Evolutionary conservation across 2,329 filamentous ascomycete species (phyloP).

Genomic region (Tolypocladium nubicola): DNA sequence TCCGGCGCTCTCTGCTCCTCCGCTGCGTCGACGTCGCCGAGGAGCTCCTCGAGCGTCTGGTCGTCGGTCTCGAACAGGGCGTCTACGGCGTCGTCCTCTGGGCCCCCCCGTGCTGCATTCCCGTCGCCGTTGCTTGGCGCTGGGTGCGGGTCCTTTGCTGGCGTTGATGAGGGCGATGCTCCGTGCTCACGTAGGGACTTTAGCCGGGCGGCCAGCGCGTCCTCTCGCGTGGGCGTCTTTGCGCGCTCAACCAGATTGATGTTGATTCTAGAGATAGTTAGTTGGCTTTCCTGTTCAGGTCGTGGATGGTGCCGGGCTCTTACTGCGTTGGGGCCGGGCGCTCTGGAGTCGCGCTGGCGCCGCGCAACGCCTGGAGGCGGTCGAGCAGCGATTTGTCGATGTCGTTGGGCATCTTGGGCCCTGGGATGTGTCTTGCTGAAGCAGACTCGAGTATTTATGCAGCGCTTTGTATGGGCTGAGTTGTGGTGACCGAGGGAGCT

Average conservation of each 20-base stretch:
- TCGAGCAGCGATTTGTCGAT: slow-evolving; percentile 39
- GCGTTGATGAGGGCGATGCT: slow-evolving; percentile 13
- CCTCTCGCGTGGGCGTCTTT: slow-evolving; percentile 34
- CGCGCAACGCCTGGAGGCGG: slow-evolving; percentile 41
- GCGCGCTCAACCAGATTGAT: slow-evolving; percentile 30
- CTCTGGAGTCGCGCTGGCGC: slow-evolving; percentile 20
- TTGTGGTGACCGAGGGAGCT: neutral
- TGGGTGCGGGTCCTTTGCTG: neutral
- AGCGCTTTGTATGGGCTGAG: neutral
- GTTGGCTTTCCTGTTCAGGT: neutral
- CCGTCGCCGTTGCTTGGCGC: neutral
- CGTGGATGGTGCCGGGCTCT: neutral
- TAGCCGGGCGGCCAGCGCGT: slow-evolving; percentile 40
- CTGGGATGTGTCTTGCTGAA: neutral
- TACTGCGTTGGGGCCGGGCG: slow-evolving; percentile 1
- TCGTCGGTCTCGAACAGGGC: slow-evolving; percentile 37
- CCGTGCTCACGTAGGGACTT: slow-evolving; percentile 36
- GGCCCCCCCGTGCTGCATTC: neutral
- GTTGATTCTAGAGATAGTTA: slow-evolving; percentile 9
- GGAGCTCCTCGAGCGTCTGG: slow-evolving; percentile 39
- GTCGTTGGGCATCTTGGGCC: slow-evolving; percentile 18
- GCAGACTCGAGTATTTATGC: neutral
- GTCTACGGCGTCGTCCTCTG: slow-evolving; percentile 22
- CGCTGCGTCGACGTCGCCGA: slow-evolving; percentile 30
- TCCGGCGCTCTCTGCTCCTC: slow-evolving; percentile 8